Conservation (phyloP, 2,329 filamentous ascomycete genomes). For the Neobulgaria alba region DNA sequence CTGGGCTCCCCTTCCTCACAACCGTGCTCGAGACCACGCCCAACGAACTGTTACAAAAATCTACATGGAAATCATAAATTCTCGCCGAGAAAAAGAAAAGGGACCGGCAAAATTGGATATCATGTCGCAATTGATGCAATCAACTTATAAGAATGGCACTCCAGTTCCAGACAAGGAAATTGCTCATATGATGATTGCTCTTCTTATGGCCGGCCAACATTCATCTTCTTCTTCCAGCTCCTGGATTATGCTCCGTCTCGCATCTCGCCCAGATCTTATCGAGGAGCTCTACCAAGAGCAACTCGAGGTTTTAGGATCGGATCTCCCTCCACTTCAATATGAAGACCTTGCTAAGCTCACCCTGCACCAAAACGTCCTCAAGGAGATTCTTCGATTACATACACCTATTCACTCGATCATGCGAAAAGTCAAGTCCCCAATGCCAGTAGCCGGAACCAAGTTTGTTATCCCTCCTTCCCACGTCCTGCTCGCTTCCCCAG, state of each 20-base stretch:
- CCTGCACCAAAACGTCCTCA: constrained; percentile 76
- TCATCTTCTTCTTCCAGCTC: constrained; percentile 76
- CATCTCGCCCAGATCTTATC: constrained; percentile 65
- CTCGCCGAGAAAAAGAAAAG: constrained; percentile 45
- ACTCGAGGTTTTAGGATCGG: constrained; percentile 58
- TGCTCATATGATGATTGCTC: constrained; percentile 88
- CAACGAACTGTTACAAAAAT: constrained; percentile 73
- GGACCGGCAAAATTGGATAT: constrained; percentile 55
- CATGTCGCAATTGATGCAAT: constrained; percentile 85
- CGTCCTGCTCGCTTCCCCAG: constrained; percentile 75
- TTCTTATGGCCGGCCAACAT: constrained; percentile 88
- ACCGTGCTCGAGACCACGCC: constrained; percentile 70
- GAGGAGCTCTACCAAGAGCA: constrained; percentile 84
- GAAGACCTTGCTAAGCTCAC: constrained; percentile 72
- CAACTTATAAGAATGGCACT: constrained; percentile 73
- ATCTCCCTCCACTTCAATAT: constrained; percentile 66
- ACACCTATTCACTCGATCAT: constrained; percentile 93
- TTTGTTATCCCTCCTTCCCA: constrained; percentile 76
- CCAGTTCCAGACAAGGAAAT: constrained; percentile 75
- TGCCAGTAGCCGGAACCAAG: constrained; percentile 73
- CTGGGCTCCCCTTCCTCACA: constrained; percentile 84
- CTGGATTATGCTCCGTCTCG: constrained; percentile 79
- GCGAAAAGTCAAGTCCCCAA: constrained; percentile 82
- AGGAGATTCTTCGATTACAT: constrained; percentile 85
- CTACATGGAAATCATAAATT: constrained; percentile 74